Base-by-base conservation (phyloP, 2,329 filamentous ascomycete species). In the Bisporella sp. region DNA sequence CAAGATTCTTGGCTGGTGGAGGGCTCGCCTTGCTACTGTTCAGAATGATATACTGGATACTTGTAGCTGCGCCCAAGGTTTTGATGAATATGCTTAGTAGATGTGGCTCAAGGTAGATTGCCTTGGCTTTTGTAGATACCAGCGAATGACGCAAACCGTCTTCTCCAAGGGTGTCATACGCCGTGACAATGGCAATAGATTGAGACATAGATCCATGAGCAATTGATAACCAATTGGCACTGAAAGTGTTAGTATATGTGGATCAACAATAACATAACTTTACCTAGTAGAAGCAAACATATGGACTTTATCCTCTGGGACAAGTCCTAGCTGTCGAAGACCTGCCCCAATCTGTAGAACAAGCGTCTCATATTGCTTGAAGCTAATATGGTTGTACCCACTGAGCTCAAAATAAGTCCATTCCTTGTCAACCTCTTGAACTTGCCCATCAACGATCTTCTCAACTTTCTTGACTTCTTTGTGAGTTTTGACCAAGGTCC, bases 121-220 rank as follows among this genome's bases (percentile, higher is more conserved):
- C 85, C 61, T 82, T 82, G 48, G 89, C 85, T 54, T 82, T 74
- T 49, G 89, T 93, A 71, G 95, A 86, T 32, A 82, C 75, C 55
- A 96, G 79, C 2, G 90, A 95, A 73, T 95, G 89, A 70, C 84
- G 82, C 54, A 96, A 79, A 41, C 90, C 91, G 56, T 83, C 81
- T 63, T 89, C 79, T 50, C 91, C 91, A 45, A 96, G 82, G 12
- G 90, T 95, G 68, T 96, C 91, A 69, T 96, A 96, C 46, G 91
- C 89, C 35, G 92, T 97, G 46, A 96, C 92, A 58, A 96, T 91
- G 53, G 87, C 82, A 66, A 96, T 81, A 41, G 89, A 91, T 70
- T 96, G 92, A 28, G 90, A 91, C 31, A 84, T 70, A 49, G 74
- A 73, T 53, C 68, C 75, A 62, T 79, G 76, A 21, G 74, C 73